A percentile compares a stretch with the other conserved stretches of the same genome.
These are phyloP conservation scores for Hypomyces rosellus DNA, from an alignment of 2,329 filamentous ascomycete species.

Conservation along the genomic window DNA sequence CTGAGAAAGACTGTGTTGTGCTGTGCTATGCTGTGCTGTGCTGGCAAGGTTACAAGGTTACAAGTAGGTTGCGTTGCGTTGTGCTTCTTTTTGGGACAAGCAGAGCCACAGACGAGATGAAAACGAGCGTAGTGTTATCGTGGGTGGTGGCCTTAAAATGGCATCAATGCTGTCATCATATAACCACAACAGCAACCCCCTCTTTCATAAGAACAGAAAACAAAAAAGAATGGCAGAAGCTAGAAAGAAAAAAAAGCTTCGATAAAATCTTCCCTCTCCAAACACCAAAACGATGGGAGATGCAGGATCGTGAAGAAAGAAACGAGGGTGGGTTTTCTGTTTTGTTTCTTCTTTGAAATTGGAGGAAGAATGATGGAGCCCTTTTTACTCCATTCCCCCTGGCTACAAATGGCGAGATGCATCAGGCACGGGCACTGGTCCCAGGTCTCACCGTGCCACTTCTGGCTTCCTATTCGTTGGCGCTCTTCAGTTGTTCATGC, in stretches of 20 bases:
- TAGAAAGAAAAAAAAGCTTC: not conserved
- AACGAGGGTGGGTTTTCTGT: not conserved
- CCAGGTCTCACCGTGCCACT: not conserved
- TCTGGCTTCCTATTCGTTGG: slow-evolving; percentile 5
- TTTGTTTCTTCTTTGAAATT: not conserved
- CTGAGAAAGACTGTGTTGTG: too few species aligned
- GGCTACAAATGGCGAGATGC: slow-evolving; percentile 2
- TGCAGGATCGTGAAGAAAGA: too few species aligned
- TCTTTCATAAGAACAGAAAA: not conserved
- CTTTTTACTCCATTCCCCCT: slow-evolving; percentile 2
- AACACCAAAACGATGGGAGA: too few species aligned
- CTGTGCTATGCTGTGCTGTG: too few species aligned
- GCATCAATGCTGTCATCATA: not conserved
- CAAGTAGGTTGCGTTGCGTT: too few species aligned
- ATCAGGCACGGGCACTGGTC: slow-evolving; percentile 1
- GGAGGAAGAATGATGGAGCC: not conserved
- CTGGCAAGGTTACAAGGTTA: too few species aligned
- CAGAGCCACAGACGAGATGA: too few species aligned
- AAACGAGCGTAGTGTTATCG: too few species aligned
- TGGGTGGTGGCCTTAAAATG: too few species aligned
- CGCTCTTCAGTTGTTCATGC: not conserved
- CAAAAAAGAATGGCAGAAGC: slow-evolving; percentile 5
- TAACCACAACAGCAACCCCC: not conserved
- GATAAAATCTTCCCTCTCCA: not conserved
- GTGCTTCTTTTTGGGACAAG: too few species aligned